Evolutionary conservation across 441 rosid species (phyloP), one percentile per base, ranked within the genome.

Genomic region (Metrosideros polymorpha): DNA sequence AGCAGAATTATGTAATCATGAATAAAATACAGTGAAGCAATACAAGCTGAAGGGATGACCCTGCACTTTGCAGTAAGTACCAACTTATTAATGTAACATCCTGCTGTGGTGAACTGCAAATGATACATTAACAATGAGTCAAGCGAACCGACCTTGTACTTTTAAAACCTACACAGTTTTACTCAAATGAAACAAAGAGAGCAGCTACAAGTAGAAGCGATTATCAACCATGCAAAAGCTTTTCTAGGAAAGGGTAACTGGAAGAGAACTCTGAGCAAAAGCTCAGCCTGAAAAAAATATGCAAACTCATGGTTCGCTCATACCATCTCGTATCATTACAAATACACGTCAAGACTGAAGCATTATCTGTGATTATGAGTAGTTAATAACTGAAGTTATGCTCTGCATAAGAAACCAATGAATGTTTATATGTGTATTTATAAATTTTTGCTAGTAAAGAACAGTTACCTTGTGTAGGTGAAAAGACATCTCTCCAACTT

Each of bases 391-490:
- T 39, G 47, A 39, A 71, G 47, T 35, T 12, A 15, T 9, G 79
- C 27, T 39, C n/a, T 71, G 79, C 47, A 19, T 71, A 71, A 71
- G 27, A 71, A 35, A 71, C 39, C 79, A 71, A 71, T 22, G 8
- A 35, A 71, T 71, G 10, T 71, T 6, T 10, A 12, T 24, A 71
- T 18, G 22, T 9, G 7, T 12, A 12, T n/a, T n/a, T 15, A 39
- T 39, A 6, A 6, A 1, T 6, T 35, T 39, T 39, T 39, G 47
- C 22, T 39, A 39, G n/a, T 71, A 10, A 35, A 84, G 9, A 85
- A 87, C 87, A n/a, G 57, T 86, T 92, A 98, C 99, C 99, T 95
- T 98, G 94, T 98, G 99, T 87, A 96, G 98, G 92, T 98, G 99
- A 87, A 96, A 98, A 85, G 98, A 95, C 97, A 96, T 96, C 77